phyloP scores from a whole-genome alignment of 2,329 filamentous ascomycete genomes.

The Talaromyces rugulosus region DNA sequence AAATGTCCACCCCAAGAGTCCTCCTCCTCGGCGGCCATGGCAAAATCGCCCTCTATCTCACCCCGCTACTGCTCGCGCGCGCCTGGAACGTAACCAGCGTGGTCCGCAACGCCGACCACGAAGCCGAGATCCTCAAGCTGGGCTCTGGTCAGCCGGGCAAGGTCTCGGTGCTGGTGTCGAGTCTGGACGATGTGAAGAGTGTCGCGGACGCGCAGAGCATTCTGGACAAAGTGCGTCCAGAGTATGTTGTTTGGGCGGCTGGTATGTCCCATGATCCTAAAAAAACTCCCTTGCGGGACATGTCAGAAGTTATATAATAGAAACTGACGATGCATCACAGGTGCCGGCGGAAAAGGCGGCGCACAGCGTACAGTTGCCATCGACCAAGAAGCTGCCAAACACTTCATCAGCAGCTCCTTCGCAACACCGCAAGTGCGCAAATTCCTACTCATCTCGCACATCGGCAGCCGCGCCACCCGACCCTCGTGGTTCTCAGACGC shows the following conservation, averaged over 20 bases:
- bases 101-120: slow-evolving; percentile 69
- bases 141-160: slow-evolving; percentile 56
- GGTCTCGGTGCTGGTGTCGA: slow-evolving; percentile 65
- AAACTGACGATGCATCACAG: slow-evolving; percentile 24
- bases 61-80: slow-evolving; percentile 68
- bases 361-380: slow-evolving; percentile 47
- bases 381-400: slow-evolving; percentile 52
- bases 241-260: slow-evolving; percentile 46
- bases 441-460: slow-evolving; percentile 53
- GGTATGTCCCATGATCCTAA: slow-evolving; percentile 24
- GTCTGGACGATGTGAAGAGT: slow-evolving; percentile 65
- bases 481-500: slow-evolving; percentile 50
- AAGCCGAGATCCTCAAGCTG: slow-evolving; percentile 59
- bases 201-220: slow-evolving; percentile 60
- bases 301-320: too few relatives aligned
- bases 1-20: slow-evolving; percentile 43
- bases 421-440: slow-evolving; percentile 45
- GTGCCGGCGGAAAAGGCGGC: slow-evolving; percentile 54
- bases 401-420: slow-evolving; percentile 49
- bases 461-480: slow-evolving; percentile 46
- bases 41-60: slow-evolving; percentile 70
- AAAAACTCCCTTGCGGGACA: too few relatives aligned
- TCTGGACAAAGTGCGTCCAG: slow-evolving; percentile 43
- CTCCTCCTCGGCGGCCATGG: slow-evolving; percentile 79
- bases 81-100: slow-evolving; percentile 75